phyloP scores from a whole-genome alignment of 495 filamentous ascomycete genomes.

The Lichenothelia convexa region DNA sequence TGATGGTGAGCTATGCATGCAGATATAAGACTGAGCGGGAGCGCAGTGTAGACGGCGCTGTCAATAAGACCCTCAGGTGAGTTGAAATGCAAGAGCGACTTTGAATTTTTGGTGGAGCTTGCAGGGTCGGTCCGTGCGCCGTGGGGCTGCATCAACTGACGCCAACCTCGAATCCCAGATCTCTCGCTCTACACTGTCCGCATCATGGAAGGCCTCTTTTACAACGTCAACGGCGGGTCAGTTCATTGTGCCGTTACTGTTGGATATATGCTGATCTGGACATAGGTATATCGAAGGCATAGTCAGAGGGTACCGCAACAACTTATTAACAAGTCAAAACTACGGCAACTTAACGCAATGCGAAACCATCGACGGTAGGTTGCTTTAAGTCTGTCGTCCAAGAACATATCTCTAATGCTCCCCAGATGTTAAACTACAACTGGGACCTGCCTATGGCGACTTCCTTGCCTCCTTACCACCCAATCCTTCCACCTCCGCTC shows the following conservation, averaged over 20 bases:
- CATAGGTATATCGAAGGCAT: constrained; percentile 90
- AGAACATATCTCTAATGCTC: constrained; percentile 1
- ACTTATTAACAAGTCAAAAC: constrained; percentile 73
- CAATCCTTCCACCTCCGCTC: constrained; percentile 86
- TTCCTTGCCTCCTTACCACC: constrained; percentile 88
- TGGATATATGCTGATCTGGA: constrained; percentile 7
- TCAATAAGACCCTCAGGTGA: not conserved
- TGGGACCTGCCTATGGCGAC: constrained; percentile 91
- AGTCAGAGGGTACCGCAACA: constrained; percentile 90
- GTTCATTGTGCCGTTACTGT: constrained; percentile 8
- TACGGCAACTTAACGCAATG: constrained; percentile 96
- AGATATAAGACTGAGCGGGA: too few relatives aligned
- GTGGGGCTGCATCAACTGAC: too few relatives aligned
- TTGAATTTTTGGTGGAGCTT: not conserved
- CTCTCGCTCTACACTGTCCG: too few relatives aligned
- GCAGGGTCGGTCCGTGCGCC: too few relatives aligned
- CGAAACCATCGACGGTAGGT: constrained; percentile 87
- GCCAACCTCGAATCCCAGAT: too few relatives aligned
- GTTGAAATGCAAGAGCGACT: not conserved
- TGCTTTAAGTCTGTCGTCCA: not conserved
- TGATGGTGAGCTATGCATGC: too few relatives aligned
- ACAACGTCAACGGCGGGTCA: constrained; percentile 88
- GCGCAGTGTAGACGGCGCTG: too few relatives aligned
- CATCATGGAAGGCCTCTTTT: constrained; percentile 83
- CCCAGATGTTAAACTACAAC: constrained; percentile 90